Evolutionary conservation across 768 basidiomycete genomes (phyloP).

Genomic region (Symmetrospora coprosmae): DNA sequence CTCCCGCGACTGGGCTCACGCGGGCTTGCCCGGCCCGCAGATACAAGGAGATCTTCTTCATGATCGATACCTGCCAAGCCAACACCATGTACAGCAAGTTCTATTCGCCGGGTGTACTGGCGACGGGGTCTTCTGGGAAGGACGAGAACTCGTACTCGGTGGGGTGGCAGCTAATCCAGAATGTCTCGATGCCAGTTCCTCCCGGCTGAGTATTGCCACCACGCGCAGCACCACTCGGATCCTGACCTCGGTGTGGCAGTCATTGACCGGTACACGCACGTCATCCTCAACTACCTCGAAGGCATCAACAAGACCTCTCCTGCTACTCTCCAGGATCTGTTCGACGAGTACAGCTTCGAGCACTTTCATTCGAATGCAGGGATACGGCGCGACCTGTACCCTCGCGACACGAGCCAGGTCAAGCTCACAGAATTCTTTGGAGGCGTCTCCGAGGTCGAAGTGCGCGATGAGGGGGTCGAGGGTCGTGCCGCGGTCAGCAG

Average conservation of each 20-base stretch:
- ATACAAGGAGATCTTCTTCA: conserved; percentile 93
- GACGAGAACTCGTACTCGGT: conserved; percentile 90
- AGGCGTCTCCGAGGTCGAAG: conserved; percentile 70
- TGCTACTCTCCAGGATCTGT: conserved; percentile 44
- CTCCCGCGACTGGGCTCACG: not conserved
- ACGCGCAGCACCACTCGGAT: conserved; percentile 70
- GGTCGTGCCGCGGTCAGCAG: too few species aligned
- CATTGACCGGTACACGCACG: conserved; percentile 88
- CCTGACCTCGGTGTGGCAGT: conserved; percentile 87
- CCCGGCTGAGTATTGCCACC: not conserved
- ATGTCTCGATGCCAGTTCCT: not conserved
- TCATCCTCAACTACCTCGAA: conserved; percentile 79
- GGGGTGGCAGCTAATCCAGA: conserved; percentile 30
- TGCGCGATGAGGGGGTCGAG: conserved; percentile 34
- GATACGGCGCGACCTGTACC: conserved; percentile 72
- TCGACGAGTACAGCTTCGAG: conserved; percentile 58
- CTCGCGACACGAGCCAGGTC: conserved; percentile 47
- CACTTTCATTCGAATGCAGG: conserved; percentile 74
- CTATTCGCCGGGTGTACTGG: conserved; percentile 82
- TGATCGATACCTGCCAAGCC: conserved; percentile 97
- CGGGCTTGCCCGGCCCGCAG: conserved; percentile 36
- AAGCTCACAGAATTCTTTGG: conserved; percentile 76
- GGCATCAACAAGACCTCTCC: conserved; percentile 78
- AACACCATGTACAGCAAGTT: conserved; percentile 87
- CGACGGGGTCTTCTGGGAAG: conserved; percentile 69